phyloP scores from a whole-genome alignment of 768 basidiomycete species.

The Pulveroboletus sp. region DNA sequence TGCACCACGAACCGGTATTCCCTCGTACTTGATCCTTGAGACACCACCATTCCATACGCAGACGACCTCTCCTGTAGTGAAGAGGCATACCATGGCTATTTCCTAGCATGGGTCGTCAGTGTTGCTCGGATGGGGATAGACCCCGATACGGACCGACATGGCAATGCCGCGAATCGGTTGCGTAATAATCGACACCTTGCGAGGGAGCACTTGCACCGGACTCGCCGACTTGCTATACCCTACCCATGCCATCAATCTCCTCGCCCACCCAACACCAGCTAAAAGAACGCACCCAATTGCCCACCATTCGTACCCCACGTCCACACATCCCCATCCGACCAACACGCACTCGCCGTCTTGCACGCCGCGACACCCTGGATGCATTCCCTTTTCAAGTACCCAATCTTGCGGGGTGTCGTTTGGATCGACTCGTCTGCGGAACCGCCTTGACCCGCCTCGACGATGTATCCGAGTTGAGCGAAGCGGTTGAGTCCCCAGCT shows the following conservation, averaged over 20 bases:
- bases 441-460: slow-evolving; percentile 52
- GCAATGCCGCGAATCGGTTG: slow-evolving; percentile 70
- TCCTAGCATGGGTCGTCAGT: slow-evolving; percentile 48
- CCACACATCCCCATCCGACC: slow-evolving; percentile 70
- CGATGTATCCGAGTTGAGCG: slow-evolving; percentile 80
- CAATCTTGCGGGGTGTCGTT: slow-evolving; percentile 70
- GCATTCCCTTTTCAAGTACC: slow-evolving; percentile 71
- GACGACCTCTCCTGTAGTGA: slow-evolving; percentile 77
- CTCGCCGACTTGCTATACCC: slow-evolving; percentile 77
- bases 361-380: slow-evolving; percentile 85
- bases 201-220: slow-evolving; percentile 72
- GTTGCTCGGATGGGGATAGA: neutral
- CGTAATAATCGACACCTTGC: slow-evolving; percentile 76
- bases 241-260: slow-evolving; percentile 31
- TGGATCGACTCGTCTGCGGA: slow-evolving; percentile 75
- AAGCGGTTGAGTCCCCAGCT: slow-evolving; percentile 93
- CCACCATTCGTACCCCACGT: slow-evolving; percentile 96
- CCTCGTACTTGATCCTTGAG: slow-evolving; percentile 67
- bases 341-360: slow-evolving; percentile 84
- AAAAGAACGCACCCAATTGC: slow-evolving; percentile 69
- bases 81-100: slow-evolving; percentile 76
- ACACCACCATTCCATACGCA: slow-evolving; percentile 77
- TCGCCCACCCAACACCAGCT: neutral
- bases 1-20: neutral
- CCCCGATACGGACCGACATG: slow-evolving; percentile 56